Conservation (phyloP, 805 yeast species). For the Suhomyces sp. region DNA sequence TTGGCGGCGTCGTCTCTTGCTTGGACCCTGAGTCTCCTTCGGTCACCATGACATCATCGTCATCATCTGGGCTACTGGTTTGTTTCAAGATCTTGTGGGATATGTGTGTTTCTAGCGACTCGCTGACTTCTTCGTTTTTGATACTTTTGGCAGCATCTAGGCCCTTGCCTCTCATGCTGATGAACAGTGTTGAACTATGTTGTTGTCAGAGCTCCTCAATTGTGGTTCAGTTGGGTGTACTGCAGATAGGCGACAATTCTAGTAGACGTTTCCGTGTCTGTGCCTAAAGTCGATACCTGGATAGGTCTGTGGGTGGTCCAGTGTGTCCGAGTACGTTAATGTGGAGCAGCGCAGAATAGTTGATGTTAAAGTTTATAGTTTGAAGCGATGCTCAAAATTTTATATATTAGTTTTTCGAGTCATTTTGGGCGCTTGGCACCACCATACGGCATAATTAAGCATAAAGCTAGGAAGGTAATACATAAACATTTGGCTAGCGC, state of each 20-base stretch:
- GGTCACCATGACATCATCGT: background rate
- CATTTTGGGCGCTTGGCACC: background rate
- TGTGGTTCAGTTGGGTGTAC: background rate
- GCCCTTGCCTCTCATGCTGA: slow-evolving; percentile 7
- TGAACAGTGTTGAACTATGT: background rate
- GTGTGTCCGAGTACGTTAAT: background rate
- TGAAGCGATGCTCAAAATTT: background rate
- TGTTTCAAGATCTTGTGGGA: background rate
- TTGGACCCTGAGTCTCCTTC: background rate
- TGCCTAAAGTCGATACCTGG: background rate
- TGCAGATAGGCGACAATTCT: background rate
- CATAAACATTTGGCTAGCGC: too few relatives aligned
- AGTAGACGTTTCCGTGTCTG: background rate
- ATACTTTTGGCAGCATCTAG: background rate
- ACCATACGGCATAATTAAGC: too few relatives aligned
- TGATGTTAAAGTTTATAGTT: background rate
- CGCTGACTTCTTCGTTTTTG: background rate
- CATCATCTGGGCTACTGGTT: background rate
- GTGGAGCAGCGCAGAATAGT: background rate
- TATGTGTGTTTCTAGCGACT: background rate
- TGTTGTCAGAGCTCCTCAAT: background rate
- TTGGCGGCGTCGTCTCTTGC: background rate
- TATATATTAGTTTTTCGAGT: background rate
- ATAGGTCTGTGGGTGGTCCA: background rate
- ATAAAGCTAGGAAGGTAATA: too few relatives aligned